Conservation (phyloP, 306 rosid genomes). For the Pyrus betulifolia region DNA sequence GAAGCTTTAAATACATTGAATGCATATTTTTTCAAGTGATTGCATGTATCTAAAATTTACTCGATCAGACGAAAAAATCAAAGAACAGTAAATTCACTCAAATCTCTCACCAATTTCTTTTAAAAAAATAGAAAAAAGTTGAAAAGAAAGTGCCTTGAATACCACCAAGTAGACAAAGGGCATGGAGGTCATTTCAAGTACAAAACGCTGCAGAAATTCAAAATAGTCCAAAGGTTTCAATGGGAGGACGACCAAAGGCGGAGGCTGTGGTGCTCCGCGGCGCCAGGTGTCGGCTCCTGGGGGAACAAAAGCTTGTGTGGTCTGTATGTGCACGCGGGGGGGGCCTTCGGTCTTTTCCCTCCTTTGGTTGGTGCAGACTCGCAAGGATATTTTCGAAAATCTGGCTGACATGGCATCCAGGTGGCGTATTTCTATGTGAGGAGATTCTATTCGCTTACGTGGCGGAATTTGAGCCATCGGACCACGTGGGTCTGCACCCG, state of each 20-base stretch:
- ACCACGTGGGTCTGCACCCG: conserved; percentile 13
- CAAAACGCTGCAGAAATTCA: not conserved
- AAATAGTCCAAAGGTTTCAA: not conserved
- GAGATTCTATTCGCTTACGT: conserved; percentile 39
- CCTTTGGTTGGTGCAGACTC: conserved; percentile 4
- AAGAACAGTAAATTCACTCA: not conserved
- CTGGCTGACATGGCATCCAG: conserved; percentile 7
- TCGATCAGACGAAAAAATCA: not conserved
- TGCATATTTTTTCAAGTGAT: not conserved
- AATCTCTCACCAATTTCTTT: not conserved
- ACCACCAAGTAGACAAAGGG: not conserved
- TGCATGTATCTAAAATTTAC: not conserved
- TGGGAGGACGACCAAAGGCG: not conserved
- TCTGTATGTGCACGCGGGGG: not conserved
- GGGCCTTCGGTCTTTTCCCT: not conserved
- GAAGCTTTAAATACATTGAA: no score
- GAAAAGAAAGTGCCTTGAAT: not conserved
- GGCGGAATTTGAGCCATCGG: not conserved
- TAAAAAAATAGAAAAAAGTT: not conserved
- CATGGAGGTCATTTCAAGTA: not conserved
- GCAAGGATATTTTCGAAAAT: not conserved
- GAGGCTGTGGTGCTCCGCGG: conserved; percentile 35
- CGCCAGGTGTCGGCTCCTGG: conserved; percentile 48
- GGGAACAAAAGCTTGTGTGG: conserved; percentile 39
- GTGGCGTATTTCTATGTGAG: conserved; percentile 1